Conservation (phyloP, 345 rosid species). For the Stellera chamaejasme region DNA sequence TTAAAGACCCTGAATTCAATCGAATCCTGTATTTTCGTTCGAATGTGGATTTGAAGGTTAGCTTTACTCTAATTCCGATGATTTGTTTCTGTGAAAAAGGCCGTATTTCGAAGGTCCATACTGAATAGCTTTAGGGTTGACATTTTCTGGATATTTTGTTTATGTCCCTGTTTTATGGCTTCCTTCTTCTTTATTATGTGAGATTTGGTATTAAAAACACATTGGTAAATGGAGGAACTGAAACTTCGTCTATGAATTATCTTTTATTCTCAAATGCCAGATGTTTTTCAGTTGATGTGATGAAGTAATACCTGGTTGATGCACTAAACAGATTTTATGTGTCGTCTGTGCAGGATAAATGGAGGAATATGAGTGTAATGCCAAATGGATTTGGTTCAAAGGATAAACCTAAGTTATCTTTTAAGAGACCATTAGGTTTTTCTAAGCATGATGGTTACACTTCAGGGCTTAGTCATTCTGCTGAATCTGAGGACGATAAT, state of each 20-base stretch:
- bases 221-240: too few species aligned
- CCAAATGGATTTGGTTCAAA: conserved; percentile 92
- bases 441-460: conserved; percentile 56
- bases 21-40: conserved; percentile 80
- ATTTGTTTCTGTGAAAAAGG: too few species aligned
- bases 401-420: conserved; percentile 63
- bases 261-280: too few species aligned
- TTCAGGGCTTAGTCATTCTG: conserved; percentile 14
- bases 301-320: too few species aligned
- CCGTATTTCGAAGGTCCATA: too few species aligned
- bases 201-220: too few species aligned
- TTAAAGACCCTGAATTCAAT: conserved; percentile 92
- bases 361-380: conserved; percentile 99
- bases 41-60: conserved; percentile 96
- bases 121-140: too few species aligned
- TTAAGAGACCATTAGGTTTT: conserved; percentile 47
- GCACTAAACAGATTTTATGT: too few species aligned
- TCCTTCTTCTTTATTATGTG: neutral
- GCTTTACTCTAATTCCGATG: neutral
- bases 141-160: neutral
- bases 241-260: too few species aligned
- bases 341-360: conserved; percentile 55
- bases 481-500: conserved; percentile 66
- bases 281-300: too few species aligned
- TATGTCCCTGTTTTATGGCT: neutral